phyloP scores from a whole-genome alignment of 352 stramenopile species.

The Pythium scleroteichum region DNA sequence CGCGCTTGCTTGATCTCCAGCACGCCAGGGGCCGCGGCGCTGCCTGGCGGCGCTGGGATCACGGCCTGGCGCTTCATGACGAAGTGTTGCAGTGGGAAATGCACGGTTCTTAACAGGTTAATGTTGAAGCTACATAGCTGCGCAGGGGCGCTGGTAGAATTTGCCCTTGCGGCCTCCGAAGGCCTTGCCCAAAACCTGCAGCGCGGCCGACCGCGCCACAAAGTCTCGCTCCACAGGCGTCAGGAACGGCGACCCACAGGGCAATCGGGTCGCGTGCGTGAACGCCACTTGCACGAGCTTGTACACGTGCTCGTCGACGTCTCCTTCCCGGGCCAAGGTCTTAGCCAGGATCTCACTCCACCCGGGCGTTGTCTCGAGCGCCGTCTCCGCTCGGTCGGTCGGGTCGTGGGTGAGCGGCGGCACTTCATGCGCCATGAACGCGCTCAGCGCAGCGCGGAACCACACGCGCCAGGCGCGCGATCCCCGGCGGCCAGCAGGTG shows the following conservation, averaged over 20 bases:
- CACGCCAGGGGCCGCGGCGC: background rate
- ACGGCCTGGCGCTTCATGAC: conserved; percentile 22
- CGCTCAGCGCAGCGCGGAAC: conserved; percentile 26
- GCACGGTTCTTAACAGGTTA: background rate
- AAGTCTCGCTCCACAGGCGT: conserved; percentile 35
- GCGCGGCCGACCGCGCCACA: conserved; percentile 33
- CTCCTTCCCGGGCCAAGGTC: conserved; percentile 27
- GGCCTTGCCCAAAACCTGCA: conserved; percentile 29
- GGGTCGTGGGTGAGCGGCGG: conserved; percentile 21
- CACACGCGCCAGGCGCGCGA: conserved; percentile 28
- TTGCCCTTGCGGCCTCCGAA: background rate
- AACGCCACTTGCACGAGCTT: conserved; percentile 50
- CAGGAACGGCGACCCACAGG: conserved; percentile 25
- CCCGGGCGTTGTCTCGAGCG: conserved; percentile 20
- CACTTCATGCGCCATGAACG: conserved; percentile 21
- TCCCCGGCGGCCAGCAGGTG: conserved; percentile 21
- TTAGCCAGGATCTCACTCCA: conserved; percentile 24
- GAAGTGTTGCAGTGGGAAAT: too few species aligned
- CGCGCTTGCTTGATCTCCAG: conserved; percentile 24
- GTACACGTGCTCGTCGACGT: conserved; percentile 54
- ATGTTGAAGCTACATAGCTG: too few species aligned
- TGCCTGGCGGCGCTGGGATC: conserved; percentile 4
- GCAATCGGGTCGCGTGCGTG: conserved; percentile 18
- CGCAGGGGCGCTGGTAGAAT: too few species aligned
- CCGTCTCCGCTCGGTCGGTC: conserved; percentile 10